Percentiles rank a stretch among this genome's conserved stretches.
phyloP scores from a whole-genome alignment of 805 yeast genomes.

The Metschnikowia gelsemii region DNA sequence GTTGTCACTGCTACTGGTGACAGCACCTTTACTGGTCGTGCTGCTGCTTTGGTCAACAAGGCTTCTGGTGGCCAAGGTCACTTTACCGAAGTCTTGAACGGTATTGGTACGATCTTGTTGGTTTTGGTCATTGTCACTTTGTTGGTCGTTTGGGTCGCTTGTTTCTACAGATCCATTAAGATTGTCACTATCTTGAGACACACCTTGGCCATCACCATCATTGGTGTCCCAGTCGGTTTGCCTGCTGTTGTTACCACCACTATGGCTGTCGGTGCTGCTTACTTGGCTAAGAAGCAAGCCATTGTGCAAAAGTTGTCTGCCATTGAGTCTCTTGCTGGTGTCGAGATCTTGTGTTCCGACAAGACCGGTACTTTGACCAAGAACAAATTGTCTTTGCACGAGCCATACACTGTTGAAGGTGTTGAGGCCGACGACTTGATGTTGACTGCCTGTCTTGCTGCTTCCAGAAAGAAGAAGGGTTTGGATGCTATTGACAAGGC shows the following conservation, averaged over 20 bases:
- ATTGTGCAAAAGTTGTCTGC: slow-evolving; percentile 96
- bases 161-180: slow-evolving; percentile 88
- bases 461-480: slow-evolving; percentile 97
- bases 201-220: slow-evolving; percentile 92
- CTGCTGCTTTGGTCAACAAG: slow-evolving; percentile 93
- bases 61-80: slow-evolving; percentile 94
- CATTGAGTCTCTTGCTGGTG: slow-evolving; percentile 96
- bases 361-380: slow-evolving; percentile 98
- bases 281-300: slow-evolving; percentile 95
- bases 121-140: slow-evolving; percentile 86
- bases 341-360: slow-evolving; percentile 95
- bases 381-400: slow-evolving; percentile 93
- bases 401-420: slow-evolving; percentile 97
- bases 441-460: slow-evolving; percentile 97
- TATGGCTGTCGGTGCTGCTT: slow-evolving; percentile 99
- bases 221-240: slow-evolving; percentile 98
- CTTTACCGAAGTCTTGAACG: slow-evolving; percentile 95
- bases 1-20: slow-evolving; percentile 94
- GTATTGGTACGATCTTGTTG: slow-evolving; percentile 90
- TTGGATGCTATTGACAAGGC: slow-evolving; percentile 97
- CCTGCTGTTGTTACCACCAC: slow-evolving; percentile 98
- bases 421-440: slow-evolving; percentile 93
- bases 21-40: slow-evolving; percentile 94
- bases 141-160: slow-evolving; percentile 86
- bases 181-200: slow-evolving; percentile 87